Base-by-base conservation (phyloP, 169 alveolate genomes). In the Plasmodium gaboni region DNA sequence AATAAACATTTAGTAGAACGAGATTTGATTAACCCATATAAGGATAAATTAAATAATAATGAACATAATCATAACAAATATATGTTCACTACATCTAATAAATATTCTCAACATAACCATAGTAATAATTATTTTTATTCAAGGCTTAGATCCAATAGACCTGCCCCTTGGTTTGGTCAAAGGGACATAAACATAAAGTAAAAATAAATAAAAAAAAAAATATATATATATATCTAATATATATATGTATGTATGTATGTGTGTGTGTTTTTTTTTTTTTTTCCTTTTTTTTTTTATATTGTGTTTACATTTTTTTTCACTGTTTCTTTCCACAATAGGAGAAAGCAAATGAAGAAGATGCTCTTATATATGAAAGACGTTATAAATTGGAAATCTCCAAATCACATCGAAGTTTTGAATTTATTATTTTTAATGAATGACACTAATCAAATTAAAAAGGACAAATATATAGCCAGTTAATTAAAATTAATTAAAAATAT, bases 321-420 rank as follows among this genome's bases (percentile, higher is more conserved):
- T 60, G 9, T 74, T 6, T 60, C 51, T 26, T 8, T 13, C 80
- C 26, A 17, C 42, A 6, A 13, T 59, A 78, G 89, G 68, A 53
- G 89, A 24, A 78, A 59, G 67, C 89, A 64, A 65, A 78, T 78
- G 89, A 78, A 78, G 26, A 78, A 78, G 59, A 78, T 78, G 89
- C 89, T 78, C 48, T 50, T 78, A 38, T 78, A 78, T 69, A 78
- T 78, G 89, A 78, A 78, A 42, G 65, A 65, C 26, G 89, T 78
- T 7, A 59, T 78, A 28, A 69, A 78, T 42, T 78, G 89, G 89
- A 78, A 65, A 17, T 78, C 89, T 22, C 78, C 64, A 28, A 51
- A 57, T 8, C 89, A 78, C 38, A 53, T 78, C 15, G 71, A 78
- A 42, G 46, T 17, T 26, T 60, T 78, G 48, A 78, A 78, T 65